These are phyloP conservation scores for Colletotrichum chlorophyti DNA, from an alignment of 2,329 filamentous ascomycete genomes.

Conservation along the genomic window DNA sequence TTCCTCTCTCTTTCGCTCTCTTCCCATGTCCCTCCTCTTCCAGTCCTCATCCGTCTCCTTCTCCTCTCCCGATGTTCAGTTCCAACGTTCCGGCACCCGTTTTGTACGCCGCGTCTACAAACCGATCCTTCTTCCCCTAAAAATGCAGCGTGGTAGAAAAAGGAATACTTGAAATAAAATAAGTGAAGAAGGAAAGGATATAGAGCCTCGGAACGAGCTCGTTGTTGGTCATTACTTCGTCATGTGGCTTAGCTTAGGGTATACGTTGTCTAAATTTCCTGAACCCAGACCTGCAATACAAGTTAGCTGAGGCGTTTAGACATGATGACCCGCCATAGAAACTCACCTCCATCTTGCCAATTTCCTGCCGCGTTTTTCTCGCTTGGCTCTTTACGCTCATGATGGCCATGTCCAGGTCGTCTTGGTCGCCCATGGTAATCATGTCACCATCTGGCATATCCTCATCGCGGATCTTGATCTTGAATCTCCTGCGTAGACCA, in stretches of 20 bases:
- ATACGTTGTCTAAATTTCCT: conserved; percentile 48
- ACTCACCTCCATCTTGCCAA: conserved; percentile 95
- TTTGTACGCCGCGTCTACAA: conserved; percentile 27
- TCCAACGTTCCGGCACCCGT: conserved; percentile 2
- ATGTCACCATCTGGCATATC: conserved; percentile 80
- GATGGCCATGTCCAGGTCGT: conserved; percentile 91
- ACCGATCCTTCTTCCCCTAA: conserved; percentile 18
- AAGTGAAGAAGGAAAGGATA: conserved; percentile 19
- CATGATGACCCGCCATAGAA: background rate
- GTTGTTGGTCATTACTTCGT: conserved; percentile 43
- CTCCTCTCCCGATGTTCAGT: too few relatives aligned
- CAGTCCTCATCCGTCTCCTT: background rate
- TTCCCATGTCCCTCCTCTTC: background rate
- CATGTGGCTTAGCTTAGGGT: conserved; percentile 28
- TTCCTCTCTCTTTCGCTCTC: background rate
- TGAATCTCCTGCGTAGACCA: conserved; percentile 76
- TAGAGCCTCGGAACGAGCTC: conserved; percentile 15
- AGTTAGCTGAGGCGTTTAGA: conserved; percentile 33
- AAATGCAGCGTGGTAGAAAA: conserved; percentile 25
- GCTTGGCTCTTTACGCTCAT: conserved; percentile 72
- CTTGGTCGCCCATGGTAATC: conserved; percentile 97
- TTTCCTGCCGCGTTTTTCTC: conserved; percentile 76
- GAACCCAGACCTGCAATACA: conserved; percentile 53
- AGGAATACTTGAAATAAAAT: conserved; percentile 10
- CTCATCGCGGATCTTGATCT: conserved; percentile 88